Evolutionary conservation across 1,139 yeast species (phyloP).

Genomic region (Pichia sp.): DNA sequence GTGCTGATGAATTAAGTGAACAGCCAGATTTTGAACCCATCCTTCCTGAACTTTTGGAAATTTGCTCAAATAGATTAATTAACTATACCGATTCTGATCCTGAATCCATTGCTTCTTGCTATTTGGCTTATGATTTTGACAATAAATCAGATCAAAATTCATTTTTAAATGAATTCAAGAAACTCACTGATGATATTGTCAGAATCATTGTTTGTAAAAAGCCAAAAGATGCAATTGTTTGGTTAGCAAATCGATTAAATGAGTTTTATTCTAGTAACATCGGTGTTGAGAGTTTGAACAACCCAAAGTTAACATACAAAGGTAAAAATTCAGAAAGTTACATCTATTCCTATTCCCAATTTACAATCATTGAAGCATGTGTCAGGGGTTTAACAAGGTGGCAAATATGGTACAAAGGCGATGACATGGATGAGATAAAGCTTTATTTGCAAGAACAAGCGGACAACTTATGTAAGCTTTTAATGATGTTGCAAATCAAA

Average conservation of each 20-base stretch:
- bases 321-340: constrained; percentile 61
- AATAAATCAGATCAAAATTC: constrained; percentile 72
- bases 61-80: constrained; percentile 71
- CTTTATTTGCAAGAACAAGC: constrained; percentile 53
- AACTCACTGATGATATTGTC: constrained; percentile 84
- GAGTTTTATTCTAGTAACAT: constrained; percentile 64
- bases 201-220: constrained; percentile 80
- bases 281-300: constrained; percentile 58
- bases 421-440: constrained; percentile 53
- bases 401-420: constrained; percentile 79
- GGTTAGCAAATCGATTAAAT: constrained; percentile 74
- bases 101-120: constrained; percentile 54
- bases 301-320: constrained; percentile 44
- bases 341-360: constrained; percentile 72
- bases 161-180: constrained; percentile 72
- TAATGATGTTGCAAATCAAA: constrained; percentile 64
- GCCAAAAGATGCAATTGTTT: constrained; percentile 72
- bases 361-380: constrained; percentile 81
- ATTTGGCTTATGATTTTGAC: constrained; percentile 78
- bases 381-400: constrained; percentile 93
- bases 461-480: constrained; percentile 68
- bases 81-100: constrained; percentile 65
- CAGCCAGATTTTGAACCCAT: constrained; percentile 37
- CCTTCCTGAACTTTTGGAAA: constrained; percentile 62
- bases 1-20: constrained; percentile 66